A percentile compares a stretch with the other conserved stretches of the same genome.
Evolutionary conservation across 2,329 filamentous ascomycete genomes (phyloP).

Genomic region (Thermothelomyces thermophilus): DNA sequence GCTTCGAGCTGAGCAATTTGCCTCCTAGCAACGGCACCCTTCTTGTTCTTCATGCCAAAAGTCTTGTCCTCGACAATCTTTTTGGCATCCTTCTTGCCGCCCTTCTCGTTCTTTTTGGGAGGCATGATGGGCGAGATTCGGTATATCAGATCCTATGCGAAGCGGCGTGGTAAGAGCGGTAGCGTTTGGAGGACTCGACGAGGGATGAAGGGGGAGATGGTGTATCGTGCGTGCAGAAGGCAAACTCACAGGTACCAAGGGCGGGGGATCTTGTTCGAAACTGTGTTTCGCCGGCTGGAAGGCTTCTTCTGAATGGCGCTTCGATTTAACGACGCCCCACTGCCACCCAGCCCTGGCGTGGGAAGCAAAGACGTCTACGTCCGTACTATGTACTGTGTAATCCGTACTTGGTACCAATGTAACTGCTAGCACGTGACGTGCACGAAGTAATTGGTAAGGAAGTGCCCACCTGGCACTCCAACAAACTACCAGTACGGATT

Average conservation of each 20-base stretch:
- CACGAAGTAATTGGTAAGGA: no score
- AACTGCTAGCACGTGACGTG: constrained; percentile 13
- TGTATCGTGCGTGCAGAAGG: constrained; percentile 4
- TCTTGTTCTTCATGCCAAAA: constrained; percentile 99
- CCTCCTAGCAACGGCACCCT: constrained; percentile 83
- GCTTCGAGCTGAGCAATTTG: constrained; percentile 79
- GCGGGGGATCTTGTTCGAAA: constrained; percentile 11
- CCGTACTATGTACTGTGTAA: no score
- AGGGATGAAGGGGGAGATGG: neutral
- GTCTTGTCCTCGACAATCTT: constrained; percentile 87
- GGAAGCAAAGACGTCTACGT: neutral
- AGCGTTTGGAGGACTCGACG: neutral
- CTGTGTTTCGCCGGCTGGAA: constrained; percentile 3
- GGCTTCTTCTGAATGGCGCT: constrained; percentile 15
- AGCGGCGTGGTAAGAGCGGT: neutral
- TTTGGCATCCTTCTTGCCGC: constrained; percentile 49
- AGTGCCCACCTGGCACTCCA: neutral
- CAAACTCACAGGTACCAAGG: constrained; percentile 16
- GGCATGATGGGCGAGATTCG: constrained; percentile 48
- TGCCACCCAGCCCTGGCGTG: constrained; percentile 22
- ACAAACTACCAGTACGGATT: no score
- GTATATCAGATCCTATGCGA: constrained; percentile 15
- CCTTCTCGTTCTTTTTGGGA: constrained; percentile 58
- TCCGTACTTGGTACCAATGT: no score
- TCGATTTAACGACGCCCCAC: constrained; percentile 10